Base-by-base conservation (phyloP, 1,284 basidiomycete species). In the Malassezia slooffiae region DNA sequence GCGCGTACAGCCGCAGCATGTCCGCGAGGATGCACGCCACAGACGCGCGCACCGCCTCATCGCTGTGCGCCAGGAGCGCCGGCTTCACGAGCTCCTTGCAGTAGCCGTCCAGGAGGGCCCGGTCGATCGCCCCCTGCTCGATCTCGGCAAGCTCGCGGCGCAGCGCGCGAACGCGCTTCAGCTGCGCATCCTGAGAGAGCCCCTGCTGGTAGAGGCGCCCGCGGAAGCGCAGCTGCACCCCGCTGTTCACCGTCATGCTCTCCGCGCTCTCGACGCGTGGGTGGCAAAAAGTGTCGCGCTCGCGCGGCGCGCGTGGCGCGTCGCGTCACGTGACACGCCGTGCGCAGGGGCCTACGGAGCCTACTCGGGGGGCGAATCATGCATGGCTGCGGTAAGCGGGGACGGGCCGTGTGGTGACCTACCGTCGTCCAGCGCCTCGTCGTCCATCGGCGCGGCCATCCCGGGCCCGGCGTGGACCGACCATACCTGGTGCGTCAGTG, bases 11-110 rank as follows among this genome's bases (percentile, higher is more conserved):
- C 27, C 88, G 74, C 38, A 99, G 79, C 47, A 96, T 75, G 70
- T 99, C 90, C 2, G 89, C 88, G 15, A 99, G 77, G 72, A 89
- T 96, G 71, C 88, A 93, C 0, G 88, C 89, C 5, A 84, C 80
- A 57, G 85, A 85, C 0, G 88, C 89, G 70, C 90, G 93, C 57
- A 97, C 86, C 16, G 87, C 88, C 34, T 79, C 79, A 73, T 96
- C 90, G 71, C 87, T 91, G 57, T 97, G 90, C 22, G 90, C 78
- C 32, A 95, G 76, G 29, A 97, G 79, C 2, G 81, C 77, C 1
- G 78, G 78, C 62, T 76, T 76, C 55, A 91, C 79, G 62, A 97
- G 80, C 60, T 93, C 85, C 42, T 82, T 80, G 52, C 81, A 79
- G 22, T 82, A 79, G 16, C 73, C 69, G 39, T 76, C 72, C 37